phyloP scores from a whole-genome alignment of 1,284 basidiomycete species.

The Rhodotorula sp. region DNA sequence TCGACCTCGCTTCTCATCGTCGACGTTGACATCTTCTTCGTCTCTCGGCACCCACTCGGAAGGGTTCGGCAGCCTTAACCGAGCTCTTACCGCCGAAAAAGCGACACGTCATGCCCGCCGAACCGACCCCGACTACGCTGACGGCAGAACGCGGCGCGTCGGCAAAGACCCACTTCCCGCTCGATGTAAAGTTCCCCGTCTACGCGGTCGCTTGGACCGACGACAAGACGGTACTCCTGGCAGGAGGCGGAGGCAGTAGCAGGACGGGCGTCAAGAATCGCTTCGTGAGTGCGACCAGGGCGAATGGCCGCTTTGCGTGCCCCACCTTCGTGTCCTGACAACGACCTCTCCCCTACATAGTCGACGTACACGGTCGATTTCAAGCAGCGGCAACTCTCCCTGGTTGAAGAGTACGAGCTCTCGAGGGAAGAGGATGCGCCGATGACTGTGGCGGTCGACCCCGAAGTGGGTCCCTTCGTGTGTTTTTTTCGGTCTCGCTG shows the following conservation, averaged over 20 bases:
- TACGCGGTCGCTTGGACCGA: constrained; percentile 82
- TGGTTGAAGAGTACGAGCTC: constrained; percentile 69
- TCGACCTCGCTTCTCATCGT: too few species aligned
- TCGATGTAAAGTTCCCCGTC: constrained; percentile 52
- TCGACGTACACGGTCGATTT: constrained; percentile 34
- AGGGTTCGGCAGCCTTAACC: neutral
- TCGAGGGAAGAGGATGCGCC: constrained; percentile 82
- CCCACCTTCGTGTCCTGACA: neutral
- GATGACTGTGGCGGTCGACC: constrained; percentile 81
- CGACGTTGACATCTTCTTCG: neutral
- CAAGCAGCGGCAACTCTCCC: constrained; percentile 54
- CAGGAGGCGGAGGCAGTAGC: constrained; percentile 80
- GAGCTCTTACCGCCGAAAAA: neutral
- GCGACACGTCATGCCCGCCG: constrained; percentile 10
- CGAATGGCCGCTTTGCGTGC: neutral
- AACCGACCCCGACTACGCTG: constrained; percentile 8
- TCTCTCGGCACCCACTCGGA: neutral
- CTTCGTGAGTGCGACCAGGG: constrained; percentile 60
- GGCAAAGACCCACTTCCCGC: constrained; percentile 21
- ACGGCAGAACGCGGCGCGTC: constrained; percentile 20
- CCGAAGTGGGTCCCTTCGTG: neutral
- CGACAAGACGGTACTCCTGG: constrained; percentile 68
- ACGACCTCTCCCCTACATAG: neutral
- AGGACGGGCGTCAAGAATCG: constrained; percentile 89
- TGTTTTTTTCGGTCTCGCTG: neutral